phyloP scores from a whole-genome alignment of 2,329 filamentous ascomycete species.

The Fusarium mundagurra region DNA sequence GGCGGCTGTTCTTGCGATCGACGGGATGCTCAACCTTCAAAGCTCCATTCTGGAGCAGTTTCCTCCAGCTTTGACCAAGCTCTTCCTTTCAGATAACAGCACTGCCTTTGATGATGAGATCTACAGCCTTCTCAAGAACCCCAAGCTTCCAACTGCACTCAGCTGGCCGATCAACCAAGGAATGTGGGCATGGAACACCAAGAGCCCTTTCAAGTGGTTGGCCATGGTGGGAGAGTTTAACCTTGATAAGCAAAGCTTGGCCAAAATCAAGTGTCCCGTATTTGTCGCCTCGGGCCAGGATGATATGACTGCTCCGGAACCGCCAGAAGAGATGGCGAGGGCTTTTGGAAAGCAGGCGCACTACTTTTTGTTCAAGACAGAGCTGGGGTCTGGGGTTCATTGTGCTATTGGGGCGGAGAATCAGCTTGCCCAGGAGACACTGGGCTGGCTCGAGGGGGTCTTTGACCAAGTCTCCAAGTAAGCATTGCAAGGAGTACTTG shows the following conservation, averaged over 20 bases:
- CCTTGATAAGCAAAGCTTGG: slow-evolving; percentile 11
- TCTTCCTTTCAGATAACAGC: neutral
- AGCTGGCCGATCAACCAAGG: neutral
- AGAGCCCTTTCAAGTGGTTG: neutral
- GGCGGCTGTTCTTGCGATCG: slow-evolving; percentile 41
- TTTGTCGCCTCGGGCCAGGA: neutral
- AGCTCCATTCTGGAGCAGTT: neutral
- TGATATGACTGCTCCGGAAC: neutral
- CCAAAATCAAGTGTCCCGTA: slow-evolving; percentile 8
- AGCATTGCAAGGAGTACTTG: rapidly evolving
- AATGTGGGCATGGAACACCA: slow-evolving; percentile 1
- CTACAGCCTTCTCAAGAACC: neutral
- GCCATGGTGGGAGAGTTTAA: slow-evolving; percentile 4
- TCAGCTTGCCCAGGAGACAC: neutral
- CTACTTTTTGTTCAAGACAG: neutral
- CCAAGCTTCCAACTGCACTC: neutral
- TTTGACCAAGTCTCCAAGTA: neutral
- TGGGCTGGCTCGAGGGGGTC: neutral
- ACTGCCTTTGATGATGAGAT: neutral
- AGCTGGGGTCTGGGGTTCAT: neutral
- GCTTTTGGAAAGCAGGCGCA: neutral
- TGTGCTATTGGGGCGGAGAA: neutral
- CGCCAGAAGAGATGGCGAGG: neutral
- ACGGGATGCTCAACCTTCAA: neutral
- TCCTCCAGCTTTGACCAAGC: neutral